Evolutionary conservation across 345 rosid genomes (phyloP), one percentile per base, ranked within the genome.

Genomic region (Lagerstroemia speciosa): DNA sequence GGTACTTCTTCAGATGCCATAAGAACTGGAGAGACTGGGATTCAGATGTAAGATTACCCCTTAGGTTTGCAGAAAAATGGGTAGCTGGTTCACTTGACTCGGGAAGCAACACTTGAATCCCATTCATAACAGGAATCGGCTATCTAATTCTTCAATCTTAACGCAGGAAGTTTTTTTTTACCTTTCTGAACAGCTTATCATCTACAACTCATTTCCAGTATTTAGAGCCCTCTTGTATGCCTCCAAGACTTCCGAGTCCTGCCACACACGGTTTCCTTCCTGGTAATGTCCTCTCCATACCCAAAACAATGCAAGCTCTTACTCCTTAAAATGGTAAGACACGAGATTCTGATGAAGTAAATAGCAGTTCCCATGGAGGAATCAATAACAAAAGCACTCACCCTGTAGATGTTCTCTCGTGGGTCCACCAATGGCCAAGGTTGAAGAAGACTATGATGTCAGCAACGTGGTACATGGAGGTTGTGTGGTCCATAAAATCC

Each of bases 341-440:
- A 36, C 27, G n/a, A 30, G 36, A 62, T 63, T 40, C 24, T 64
- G 67, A 6, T 0, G 34, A 64, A n/a, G 22, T 26, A 36, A 17
- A 14, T 65, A 38, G 29, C 29, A n/a, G 5, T 24, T 53, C 29
- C 30, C 0, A 7, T 2, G 29, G 5, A 53, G 30, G 27, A 27
- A 58, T 58, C 29, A 58, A n/a, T 10, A 29, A 62, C 31, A 2
- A 29, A 38, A 65, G 55, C 14, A 76, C 78, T 79, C 75, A 91
- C 96, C 96, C 96, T 79, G 72, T 84, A 40, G 94, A 87, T 43
- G 97, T 93, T 85, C 91, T 93, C 72, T 91, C 98, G 41, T 93
- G 97, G 26, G 97, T 93, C 98, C 98, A 91, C 97, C 98, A 87
- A 72, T 91, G 98, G 62, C 98, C 98, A 0, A 96, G 86, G 71